A percentile compares a stretch with the other conserved stretches of the same genome.
Conservation (phyloP, 805 yeast species). For the Ogataea angusta region DNA sequence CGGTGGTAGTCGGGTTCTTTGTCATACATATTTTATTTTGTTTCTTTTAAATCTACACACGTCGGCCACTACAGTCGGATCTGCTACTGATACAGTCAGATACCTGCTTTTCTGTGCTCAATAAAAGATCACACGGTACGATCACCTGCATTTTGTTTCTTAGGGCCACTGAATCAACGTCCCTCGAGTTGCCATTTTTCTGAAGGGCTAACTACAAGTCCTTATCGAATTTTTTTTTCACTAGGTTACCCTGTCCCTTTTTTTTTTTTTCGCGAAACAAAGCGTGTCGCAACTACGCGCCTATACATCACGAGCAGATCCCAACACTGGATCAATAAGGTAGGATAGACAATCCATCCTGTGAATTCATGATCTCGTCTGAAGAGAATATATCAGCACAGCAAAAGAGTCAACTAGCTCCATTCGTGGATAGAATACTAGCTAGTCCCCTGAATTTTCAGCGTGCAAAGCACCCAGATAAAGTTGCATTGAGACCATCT, state of each 20-base stretch:
- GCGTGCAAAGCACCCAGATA: slow-evolving; percentile 55
- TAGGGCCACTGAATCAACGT: neutral
- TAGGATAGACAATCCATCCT: neutral
- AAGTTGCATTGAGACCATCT: slow-evolving; percentile 42
- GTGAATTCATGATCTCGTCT: slow-evolving; percentile 6
- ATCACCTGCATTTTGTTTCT: neutral
- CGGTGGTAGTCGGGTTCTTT: slow-evolving; percentile 1
- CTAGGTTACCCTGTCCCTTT: slow-evolving; percentile 4
- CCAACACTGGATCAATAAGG: slow-evolving; percentile 1
- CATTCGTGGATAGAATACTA: slow-evolving; percentile 60
- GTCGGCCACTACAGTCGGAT: neutral
- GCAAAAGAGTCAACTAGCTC: slow-evolving; percentile 32
- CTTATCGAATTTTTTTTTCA: slow-evolving; percentile 10
- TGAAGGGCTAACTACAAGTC: slow-evolving; percentile 1
- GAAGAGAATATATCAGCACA: slow-evolving; percentile 5
- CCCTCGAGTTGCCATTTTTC: slow-evolving; percentile 3
- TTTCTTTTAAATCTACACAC: slow-evolving; percentile 3
- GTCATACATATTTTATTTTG: slow-evolving; percentile 6
- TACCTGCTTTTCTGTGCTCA: neutral
- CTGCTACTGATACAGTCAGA: neutral
- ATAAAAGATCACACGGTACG: neutral
- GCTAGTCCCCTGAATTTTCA: slow-evolving; percentile 62
- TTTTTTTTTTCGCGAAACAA: neutral
- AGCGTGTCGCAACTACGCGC: slow-evolving; percentile 11
- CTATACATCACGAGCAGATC: slow-evolving; percentile 1